Percentiles rank a stretch among this genome's conserved stretches.
Evolutionary conservation across 352 stramenopile species (phyloP).

Genomic region (Pythium periplocum): DNA sequence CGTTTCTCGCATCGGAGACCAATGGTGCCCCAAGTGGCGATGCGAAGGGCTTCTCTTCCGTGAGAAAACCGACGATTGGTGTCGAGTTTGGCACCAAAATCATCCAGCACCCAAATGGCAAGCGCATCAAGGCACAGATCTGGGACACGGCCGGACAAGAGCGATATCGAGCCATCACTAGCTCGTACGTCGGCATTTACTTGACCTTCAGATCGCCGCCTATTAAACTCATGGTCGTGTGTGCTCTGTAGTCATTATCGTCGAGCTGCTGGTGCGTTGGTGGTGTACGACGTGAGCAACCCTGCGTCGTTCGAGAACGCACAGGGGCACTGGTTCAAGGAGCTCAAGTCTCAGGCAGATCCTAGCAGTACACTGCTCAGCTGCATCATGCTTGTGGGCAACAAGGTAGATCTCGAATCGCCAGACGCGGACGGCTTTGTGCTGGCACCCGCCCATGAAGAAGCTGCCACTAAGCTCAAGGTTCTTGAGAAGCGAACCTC

Average conservation of each 20-base stretch:
- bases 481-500: constrained; percentile 57
- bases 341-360: constrained; percentile 60
- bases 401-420: constrained; percentile 64
- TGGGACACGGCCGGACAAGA: constrained; percentile 81
- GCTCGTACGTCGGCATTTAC: constrained; percentile 36
- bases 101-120: constrained; percentile 65
- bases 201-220: too few species aligned
- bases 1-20: constrained; percentile 56
- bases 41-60: constrained; percentile 39
- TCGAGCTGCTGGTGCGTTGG: constrained; percentile 55
- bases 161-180: constrained; percentile 79
- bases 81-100: constrained; percentile 83
- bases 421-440: constrained; percentile 18
- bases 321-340: constrained; percentile 66
- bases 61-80: constrained; percentile 72
- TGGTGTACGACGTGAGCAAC: constrained; percentile 78
- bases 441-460: constrained; percentile 30
- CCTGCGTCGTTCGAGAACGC: constrained; percentile 61
- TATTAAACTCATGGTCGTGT: too few species aligned
- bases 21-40: constrained; percentile 26
- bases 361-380: constrained; percentile 53
- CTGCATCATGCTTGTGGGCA: constrained; percentile 76
- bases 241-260: constrained; percentile 49
- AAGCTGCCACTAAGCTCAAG: constrained; percentile 27
- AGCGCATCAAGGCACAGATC: constrained; percentile 80